Base-by-base conservation (phyloP, 805 yeast species). In the Nakazawaea peltata region DNA sequence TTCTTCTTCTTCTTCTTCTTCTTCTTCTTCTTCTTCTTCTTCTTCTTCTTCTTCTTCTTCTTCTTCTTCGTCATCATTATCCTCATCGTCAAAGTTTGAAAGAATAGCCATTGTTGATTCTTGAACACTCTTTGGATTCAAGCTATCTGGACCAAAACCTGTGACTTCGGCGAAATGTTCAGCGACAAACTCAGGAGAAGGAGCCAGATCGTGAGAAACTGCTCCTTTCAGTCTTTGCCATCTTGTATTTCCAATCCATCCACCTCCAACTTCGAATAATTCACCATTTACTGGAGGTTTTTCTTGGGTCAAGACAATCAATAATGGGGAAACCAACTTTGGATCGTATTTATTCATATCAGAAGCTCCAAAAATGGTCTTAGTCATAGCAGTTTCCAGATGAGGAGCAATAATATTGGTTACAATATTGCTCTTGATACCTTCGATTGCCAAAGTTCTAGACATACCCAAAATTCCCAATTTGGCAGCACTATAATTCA, bases 361-460 rank as follows among this genome's bases (percentile, higher is more conserved):
- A 42, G 75, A 77, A 32, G 78, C 80, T 32, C 76, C 72, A 63
- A 90, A 83, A 32, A 90, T 78, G 5, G 95, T 82, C 51, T 75
- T 73, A 19, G 98, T 90, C 98, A 90, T 90, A 39, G 94, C 88
- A 29, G 98, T 90, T 53, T 90, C 97, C 19, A 97, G 97, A 56
- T 90, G 96, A 36, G 98, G 98, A 19, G 98, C 97, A 56, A 87
- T 78, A 25, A 77, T 74, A 54, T 88, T 84, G 39, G 77, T 88
- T 50, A 69, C 67, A 47, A 90, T 86, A 53, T 80, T 76, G 50
- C 66, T 55, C 57, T 74, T 85, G 41, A 77, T 77, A 51, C 98
- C 98, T 65, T 90, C 98, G 45, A 84, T 69, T 19, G 97, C 96
- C 44, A 86, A 59, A 28, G 97, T 81, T 59, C 74, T 77, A 27